These are phyloP conservation scores for Bacidia rubella DNA, from an alignment of 495 filamentous ascomycete genomes.

Conservation along the genomic window DNA sequence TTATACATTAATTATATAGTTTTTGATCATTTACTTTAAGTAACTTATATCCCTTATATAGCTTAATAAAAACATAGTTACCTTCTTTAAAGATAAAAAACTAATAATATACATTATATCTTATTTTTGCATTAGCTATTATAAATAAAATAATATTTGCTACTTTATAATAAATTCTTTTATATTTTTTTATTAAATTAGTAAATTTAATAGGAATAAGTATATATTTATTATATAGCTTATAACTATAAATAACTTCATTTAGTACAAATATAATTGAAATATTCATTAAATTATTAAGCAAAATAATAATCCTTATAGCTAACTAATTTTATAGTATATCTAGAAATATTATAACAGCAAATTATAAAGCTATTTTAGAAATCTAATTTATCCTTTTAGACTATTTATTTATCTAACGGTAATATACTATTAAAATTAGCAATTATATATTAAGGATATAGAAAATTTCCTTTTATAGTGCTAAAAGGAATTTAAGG, in stretches of 20 bases:
- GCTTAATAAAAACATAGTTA: background rate
- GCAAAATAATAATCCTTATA: background rate
- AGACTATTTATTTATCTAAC: background rate
- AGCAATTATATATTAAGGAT: background rate
- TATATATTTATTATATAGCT: background rate
- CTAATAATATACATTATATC: background rate
- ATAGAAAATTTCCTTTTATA: background rate
- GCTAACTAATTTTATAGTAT: background rate
- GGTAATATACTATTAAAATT: background rate
- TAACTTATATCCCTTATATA: background rate
- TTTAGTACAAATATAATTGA: background rate
- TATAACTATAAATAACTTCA: background rate
- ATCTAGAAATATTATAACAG: background rate
- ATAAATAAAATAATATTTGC: background rate
- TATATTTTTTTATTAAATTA: background rate
- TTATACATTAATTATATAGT: background rate
- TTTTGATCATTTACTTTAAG: background rate
- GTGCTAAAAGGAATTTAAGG: background rate
- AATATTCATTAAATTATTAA: slow-evolving; percentile 2
- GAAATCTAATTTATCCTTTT: background rate
- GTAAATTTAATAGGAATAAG: background rate
- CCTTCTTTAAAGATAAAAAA: background rate
- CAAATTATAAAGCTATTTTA: background rate
- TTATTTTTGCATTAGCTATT: background rate
- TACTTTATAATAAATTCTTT: background rate